phyloP scores from a whole-genome alignment of 345 rosid species.

The Dipteronia sinensis region DNA sequence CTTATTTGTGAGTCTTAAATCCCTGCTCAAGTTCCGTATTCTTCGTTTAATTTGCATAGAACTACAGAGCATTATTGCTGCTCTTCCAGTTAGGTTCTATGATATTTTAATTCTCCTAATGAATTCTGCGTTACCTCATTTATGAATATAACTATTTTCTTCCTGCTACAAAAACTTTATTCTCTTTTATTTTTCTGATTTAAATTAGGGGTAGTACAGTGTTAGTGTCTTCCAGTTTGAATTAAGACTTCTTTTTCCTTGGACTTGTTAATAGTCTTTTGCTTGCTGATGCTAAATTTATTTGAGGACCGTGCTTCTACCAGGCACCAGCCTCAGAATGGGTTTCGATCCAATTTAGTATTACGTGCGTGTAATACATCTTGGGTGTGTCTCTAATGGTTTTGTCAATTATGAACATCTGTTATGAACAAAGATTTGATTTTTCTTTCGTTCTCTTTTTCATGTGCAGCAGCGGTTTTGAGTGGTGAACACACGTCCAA shows the following conservation, averaged over 20 bases:
- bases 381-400: background rate
- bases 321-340: background rate
- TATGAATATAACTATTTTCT: background rate
- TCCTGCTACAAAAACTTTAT: background rate
- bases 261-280: background rate
- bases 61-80: background rate
- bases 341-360: background rate
- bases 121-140: background rate
- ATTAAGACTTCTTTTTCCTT: background rate
- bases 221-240: background rate
- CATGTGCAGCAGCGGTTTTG: conserved; percentile 28
- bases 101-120: background rate
- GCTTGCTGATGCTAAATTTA: background rate
- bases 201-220: background rate
- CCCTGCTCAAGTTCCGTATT: background rate
- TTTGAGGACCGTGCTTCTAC: conserved; percentile 2
- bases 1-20: background rate
- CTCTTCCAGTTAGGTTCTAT: background rate
- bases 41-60: background rate
- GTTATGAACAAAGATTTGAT: background rate
- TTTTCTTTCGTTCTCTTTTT: background rate
- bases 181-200: background rate
- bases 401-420: background rate
- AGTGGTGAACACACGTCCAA: conserved; percentile 19
- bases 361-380: background rate